Conservation (phyloP, 83 land plant genomes). For the Larix sibirica region DNA sequence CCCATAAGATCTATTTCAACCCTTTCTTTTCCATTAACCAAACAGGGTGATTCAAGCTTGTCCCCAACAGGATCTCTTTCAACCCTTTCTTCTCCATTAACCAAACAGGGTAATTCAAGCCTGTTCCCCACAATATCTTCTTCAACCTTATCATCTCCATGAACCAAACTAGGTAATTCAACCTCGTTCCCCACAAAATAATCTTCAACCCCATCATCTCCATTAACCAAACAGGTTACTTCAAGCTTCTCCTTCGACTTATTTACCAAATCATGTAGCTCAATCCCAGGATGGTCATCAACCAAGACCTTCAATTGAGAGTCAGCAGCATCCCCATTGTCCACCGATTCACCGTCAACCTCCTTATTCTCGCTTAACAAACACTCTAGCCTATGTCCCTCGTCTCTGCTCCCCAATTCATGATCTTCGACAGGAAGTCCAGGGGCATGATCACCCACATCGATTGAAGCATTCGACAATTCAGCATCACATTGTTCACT, state of each 20-base stretch:
- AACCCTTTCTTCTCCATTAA: not conserved
- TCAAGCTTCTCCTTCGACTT: not conserved
- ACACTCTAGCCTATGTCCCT: not conserved
- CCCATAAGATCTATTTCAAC: not conserved
- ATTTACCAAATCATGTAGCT: not conserved
- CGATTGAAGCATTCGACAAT: not conserved
- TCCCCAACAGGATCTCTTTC: not conserved
- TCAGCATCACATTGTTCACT: not conserved
- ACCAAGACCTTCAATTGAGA: not conserved
- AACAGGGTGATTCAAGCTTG: not conserved
- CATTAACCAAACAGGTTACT: not conserved
- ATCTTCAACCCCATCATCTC: not conserved
- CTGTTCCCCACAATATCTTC: too few relatives aligned
- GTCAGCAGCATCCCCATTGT: not conserved
- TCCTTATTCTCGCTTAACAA: not conserved
- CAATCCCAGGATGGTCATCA: not conserved
- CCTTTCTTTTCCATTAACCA: not conserved
- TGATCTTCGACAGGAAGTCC: not conserved
- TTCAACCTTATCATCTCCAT: not conserved
- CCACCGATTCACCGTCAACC: not conserved
- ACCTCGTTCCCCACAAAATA: not conserved
- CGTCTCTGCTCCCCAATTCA: not conserved
- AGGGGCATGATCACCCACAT: not conserved
- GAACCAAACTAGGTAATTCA: not conserved
- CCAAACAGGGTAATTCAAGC: not conserved